Evolutionary conservation across 352 stramenopile species (phyloP), one percentile per base, ranked within the genome.

Genomic region (Pythium coloratum): DNA sequence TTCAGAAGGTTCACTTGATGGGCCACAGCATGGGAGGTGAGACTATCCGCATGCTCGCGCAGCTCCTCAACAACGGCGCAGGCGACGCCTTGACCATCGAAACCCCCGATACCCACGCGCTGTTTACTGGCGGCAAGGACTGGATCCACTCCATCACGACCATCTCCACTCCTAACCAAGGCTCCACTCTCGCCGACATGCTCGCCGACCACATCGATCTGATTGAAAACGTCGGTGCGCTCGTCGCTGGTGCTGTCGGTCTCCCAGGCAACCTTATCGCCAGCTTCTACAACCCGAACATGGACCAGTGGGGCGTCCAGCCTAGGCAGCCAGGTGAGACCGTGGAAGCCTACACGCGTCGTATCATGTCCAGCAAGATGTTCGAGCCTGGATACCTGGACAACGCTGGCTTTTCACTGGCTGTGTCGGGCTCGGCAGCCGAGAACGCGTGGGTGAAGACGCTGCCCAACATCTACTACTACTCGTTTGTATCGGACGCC

Each of bases 381-480:
- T 82, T 85, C 40, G 63, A 75, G 6, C 62, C 63, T 1, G 74
- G 79, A 6, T 82, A 68, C 55, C 72, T 73, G 30, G 76, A 87
- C 51, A 78, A 77, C 16, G 74, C 64, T 5, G 67, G 73, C 42
- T 83, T 61, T 58, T 73, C 69, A 28, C 49, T 87, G 33, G 69
- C 76, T 6, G 67, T 69, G 1, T 30, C 57, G 0, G 78, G 78
- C 0, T 72, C 78, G 0, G 69, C 67, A 42, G 72, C 73, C 32
- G 67, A 83, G 26, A 83, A 72, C 59, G 67, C 46, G 26, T 87
- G 78, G 78, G 76, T 84, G 50, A 66, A 72, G 51, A 88, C 76
- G 14, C 62, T 84, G 47, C 61, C 63, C 14, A 76, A 77, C 32
- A 60, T 88, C 1, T 86, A 79, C 67, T 85, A 88, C 74, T 86